A percentile compares a stretch with the other conserved stretches of the same genome.
phyloP scores from a whole-genome alignment of 306 rosid species.

The Calophaca sinica region DNA sequence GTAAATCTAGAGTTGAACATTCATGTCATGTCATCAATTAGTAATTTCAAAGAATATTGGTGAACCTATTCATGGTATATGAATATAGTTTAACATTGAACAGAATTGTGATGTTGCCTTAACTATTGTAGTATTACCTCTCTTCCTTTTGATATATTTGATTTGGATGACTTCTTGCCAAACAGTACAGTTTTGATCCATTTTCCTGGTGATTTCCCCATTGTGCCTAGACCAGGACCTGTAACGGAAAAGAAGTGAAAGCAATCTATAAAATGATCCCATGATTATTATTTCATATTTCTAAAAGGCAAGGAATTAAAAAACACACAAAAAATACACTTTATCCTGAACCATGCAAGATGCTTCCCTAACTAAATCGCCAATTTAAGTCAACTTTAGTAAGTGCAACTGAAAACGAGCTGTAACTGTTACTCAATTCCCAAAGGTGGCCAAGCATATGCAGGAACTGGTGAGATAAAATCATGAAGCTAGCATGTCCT shows the following conservation, averaged over 20 bases:
- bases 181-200: constrained; percentile 92
- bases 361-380: constrained; percentile 22
- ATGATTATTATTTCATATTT: not conserved
- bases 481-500: constrained; percentile 8
- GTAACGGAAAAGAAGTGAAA: constrained; percentile 40
- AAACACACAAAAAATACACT: constrained; percentile 2
- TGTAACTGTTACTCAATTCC: constrained; percentile 18
- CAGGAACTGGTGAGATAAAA: not conserved
- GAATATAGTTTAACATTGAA: not conserved
- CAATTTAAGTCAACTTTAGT: constrained; percentile 36
- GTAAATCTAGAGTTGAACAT: constrained; percentile 19
- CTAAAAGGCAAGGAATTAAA: constrained; percentile 18
- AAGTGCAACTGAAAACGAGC: not conserved
- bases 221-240: constrained; percentile 57
- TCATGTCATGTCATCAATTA: not conserved
- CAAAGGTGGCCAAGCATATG: not conserved
- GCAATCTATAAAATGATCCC: constrained; percentile 34
- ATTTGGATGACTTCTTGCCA: constrained; percentile 86
- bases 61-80: constrained; percentile 1
- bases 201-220: constrained; percentile 98
- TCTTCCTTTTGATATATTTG: constrained; percentile 68
- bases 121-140: constrained; percentile 57
- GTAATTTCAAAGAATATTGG: constrained; percentile 19
- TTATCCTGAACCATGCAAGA: constrained; percentile 31
- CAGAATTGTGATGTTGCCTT: not conserved